Evolutionary conservation across 2,329 filamentous ascomycete genomes (phyloP), one percentile per base, ranked within the genome.

Genomic region (Pseudocercospora eumusae): DNA sequence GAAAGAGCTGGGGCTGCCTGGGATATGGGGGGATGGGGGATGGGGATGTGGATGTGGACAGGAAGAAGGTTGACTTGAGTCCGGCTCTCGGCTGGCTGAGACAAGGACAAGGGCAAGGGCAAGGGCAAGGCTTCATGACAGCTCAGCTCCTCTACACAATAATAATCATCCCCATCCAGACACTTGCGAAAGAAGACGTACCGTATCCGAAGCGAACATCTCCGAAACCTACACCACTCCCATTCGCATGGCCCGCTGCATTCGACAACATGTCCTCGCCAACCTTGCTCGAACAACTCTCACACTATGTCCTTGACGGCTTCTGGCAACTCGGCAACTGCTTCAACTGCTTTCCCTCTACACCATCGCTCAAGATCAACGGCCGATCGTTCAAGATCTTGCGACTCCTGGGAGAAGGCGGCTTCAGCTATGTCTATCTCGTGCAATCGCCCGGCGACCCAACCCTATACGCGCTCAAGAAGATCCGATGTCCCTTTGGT

Each of bases 391-490:
- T 97, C 84, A 98, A 97, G 83, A 96, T 99, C 75, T 81, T 96
- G 70, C 90, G 95, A 63, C 83, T 99, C 56, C 84, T 99, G 3
- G 95, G 95, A 76, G 95, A 99, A 89, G 95, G 95, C 75, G 95
- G 95, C 73, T 99, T 99, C 82, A 96, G 92, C 68, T 99, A 98
- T 78, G 95, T 99, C 70, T 99, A 99, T 80, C 90, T 99, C 63
- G 95, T 99, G 63, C 91, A 98, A 82, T 93, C 97, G 77, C 93
- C 90, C 53, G 82, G 86, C 59, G 89, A 87, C 57, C 90, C 91
- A 63, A 87, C 93, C 71, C 85, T 96, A 52, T 93, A 96, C 77
- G 95, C 95, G 18, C 87, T 98, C 65, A 99, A 99, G 79, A 99
- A 99, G 84, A 99, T 99, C 77, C 89, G 93, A 75, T 99, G 95